Conservation (phyloP, 2,329 filamentous ascomycete genomes). For the Samsoniella hepiali region DNA sequence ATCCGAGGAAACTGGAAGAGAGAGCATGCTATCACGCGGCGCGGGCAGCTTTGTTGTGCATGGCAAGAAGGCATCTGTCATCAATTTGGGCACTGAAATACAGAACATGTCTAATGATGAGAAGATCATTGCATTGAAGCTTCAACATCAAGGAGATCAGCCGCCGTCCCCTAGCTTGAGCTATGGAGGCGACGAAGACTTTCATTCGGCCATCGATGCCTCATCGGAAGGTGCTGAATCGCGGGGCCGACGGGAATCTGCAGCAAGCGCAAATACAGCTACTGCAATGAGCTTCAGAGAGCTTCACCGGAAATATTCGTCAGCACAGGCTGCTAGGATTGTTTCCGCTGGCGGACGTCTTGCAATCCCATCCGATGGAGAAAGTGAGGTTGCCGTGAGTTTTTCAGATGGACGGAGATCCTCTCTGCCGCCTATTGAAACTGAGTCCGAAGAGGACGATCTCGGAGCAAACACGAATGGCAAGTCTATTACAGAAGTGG, state of each 20-base stretch:
- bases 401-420: conserved; percentile 58
- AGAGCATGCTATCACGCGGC: conserved; percentile 72
- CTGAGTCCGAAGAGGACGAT: conserved; percentile 33
- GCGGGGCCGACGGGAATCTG: conserved; percentile 56
- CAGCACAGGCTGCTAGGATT: conserved; percentile 46
- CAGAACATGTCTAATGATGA: conserved; percentile 74
- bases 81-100: conserved; percentile 93
- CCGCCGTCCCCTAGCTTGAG: conserved; percentile 36
- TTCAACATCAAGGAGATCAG: conserved; percentile 41
- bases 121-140: conserved; percentile 62
- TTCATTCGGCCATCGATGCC: conserved; percentile 48
- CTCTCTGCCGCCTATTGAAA: conserved; percentile 52
- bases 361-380: conserved; percentile 52
- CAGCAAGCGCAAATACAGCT: conserved; percentile 63
- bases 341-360: conserved; percentile 40
- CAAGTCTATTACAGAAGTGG: background rate
- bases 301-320: conserved; percentile 58
- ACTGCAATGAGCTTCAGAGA: conserved; percentile 64
- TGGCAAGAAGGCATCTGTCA: conserved; percentile 95
- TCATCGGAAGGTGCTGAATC: conserved; percentile 41
- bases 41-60: conserved; percentile 93
- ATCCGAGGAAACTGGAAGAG: conserved; percentile 42
- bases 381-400: conserved; percentile 58
- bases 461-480: background rate
- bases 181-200: conserved; percentile 46